Base-by-base conservation (phyloP, 495 filamentous ascomycete genomes). In the Hypoxylon intermedium region DNA sequence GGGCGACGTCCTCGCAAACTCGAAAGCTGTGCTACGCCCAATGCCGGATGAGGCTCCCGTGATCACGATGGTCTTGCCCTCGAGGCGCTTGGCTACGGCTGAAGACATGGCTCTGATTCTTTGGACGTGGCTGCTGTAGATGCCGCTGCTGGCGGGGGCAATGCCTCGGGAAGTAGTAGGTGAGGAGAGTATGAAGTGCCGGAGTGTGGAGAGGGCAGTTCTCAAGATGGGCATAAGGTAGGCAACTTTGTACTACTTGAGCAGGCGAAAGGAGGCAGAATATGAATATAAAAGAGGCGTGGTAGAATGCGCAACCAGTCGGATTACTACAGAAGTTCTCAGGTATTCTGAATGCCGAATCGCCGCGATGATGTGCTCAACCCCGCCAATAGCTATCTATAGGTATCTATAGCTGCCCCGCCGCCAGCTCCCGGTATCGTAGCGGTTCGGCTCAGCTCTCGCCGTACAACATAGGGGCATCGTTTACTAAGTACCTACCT, bases 11-110 rank as follows among this genome's bases (percentile, higher is more conserved):
- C 89, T 85, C 11, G 94, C 94, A 67, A 98, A 98, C 72, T 98
- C 94, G 65, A 91, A 79, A 20, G 94, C 94, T 41, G 87, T 91
- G 71, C 85, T 88, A 51, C 83, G 83, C 1, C 94, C 94, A 69
- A 98, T 98, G 37, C 94, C 94, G 1, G 93, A 96, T 0, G 89
- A 94, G 30, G 94, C 94, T 34, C 94, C 94, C 0, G 94, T 98
- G 49, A 98, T 84, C 30, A 98, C 73, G 36, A 98, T 84, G 1
- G 92, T 98, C 77, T 98, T 98, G 83, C 92, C 92, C 60, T 89
- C 83, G 37, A 98, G 89, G 78, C 94, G 93, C 74, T 89, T 87
- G 56, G 83, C 82, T 80, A 90, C 88, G 67, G 91, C 87, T 6
- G 82, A 73, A 33, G 87, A 79, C 92, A 96, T 96, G 43, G 65